Evolutionary conservation across 2,329 filamentous ascomycete genomes (phyloP), one percentile per base, ranked within the genome.

Genomic region (Trichoderma endophyticum): DNA sequence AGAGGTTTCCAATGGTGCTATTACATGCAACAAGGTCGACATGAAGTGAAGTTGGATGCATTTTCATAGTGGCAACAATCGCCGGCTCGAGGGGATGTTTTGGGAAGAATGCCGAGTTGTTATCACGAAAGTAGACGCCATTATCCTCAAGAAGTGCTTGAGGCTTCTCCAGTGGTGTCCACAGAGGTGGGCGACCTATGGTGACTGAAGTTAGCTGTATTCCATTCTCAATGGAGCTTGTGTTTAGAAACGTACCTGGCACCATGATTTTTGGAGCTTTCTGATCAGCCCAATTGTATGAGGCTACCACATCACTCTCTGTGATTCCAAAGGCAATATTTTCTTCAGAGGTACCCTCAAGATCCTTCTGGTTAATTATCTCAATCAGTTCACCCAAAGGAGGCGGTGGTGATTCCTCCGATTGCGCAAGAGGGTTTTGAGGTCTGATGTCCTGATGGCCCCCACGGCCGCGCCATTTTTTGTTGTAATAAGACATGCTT

Each of bases 1-100:
- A 80, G 0, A 93, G 83, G 75, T 88, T 90, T 0, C 89, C 87
- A 0, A 92, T 72, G 0, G 89, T 91, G 74, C 86, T 91, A 0
- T 84, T 84, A 72, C 90, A 93, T 21, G 68, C 71, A 11, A 73
- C 60, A 18, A 73, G 28, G 34, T 73, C 36, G 90, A 93, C 75
- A 75, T 74, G 73, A 4, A 73, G 18, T 5, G 76, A 70, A 0
- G 39, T 3, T 2, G 75, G 73, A 8, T 75, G 72, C 74, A 78
- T 77, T 57, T 71, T 73, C 76, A 81, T 76, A 2, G 86, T 73
- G 1, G 84, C 81, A 30, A 81, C 75, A 7, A 88, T 81, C 0
- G 84, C 81, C 1, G 88, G 84, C 70, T 89, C 86, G 24, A 86
- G 80, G 0, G 87, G 86, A 75, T 88, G 84, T 3, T 76, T 75